Evolutionary conservation across 768 basidiomycete genomes (phyloP).

Genomic region (Naganishia onofrii): DNA sequence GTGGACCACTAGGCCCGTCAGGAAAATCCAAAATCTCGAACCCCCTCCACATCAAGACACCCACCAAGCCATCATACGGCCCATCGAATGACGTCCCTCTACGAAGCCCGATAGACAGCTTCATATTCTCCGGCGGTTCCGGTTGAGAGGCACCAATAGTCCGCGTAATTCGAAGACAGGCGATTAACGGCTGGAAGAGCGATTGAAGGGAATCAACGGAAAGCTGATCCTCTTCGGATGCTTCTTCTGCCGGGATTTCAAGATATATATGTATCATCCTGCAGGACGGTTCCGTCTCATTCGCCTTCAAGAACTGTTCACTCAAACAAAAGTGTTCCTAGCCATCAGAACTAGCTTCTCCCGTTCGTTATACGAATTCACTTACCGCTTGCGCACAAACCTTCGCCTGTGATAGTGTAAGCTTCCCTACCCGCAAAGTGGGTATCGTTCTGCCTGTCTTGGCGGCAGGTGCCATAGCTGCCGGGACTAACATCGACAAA

Average conservation of each 20-base stretch:
- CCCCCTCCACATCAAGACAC: neutral
- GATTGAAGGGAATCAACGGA: neutral
- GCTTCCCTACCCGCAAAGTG: neutral
- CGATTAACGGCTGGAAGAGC: neutral
- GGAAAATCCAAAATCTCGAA: neutral
- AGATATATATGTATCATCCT: neutral
- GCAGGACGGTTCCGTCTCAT: neutral
- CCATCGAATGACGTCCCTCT: conserved; percentile 1
- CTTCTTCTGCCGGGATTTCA: neutral
- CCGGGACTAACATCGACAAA: neutral
- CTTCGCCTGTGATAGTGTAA: neutral
- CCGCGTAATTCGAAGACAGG: neutral
- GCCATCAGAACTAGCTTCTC: neutral
- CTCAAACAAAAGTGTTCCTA: neutral
- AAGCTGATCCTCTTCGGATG: neutral
- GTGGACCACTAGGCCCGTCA: neutral
- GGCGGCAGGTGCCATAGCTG: neutral
- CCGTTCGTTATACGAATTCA: neutral
- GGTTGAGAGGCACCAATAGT: neutral
- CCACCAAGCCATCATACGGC: neutral
- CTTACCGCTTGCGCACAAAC: neutral
- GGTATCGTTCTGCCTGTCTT: neutral
- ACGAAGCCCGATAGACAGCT: neutral
- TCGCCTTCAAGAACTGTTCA: neutral
- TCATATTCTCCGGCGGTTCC: neutral